These are phyloP conservation scores for Neopestalotiopsis sp. DNA, from an alignment of 2,329 filamentous ascomycete genomes.

Conservation along the genomic window DNA sequence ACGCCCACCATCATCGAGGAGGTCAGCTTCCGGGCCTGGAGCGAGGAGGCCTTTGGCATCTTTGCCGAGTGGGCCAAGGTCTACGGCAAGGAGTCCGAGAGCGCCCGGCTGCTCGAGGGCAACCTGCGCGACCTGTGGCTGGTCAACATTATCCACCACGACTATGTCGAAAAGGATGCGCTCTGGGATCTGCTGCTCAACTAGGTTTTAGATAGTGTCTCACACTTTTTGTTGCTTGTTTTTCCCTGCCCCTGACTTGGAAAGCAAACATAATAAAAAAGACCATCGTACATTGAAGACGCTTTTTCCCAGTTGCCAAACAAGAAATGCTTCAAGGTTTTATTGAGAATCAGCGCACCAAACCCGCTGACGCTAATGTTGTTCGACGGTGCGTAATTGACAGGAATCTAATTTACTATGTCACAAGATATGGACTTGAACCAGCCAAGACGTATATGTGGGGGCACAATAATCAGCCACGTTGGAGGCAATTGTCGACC, in stretches of 20 bases:
- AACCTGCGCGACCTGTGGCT: constrained; percentile 79
- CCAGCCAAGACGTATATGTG: neutral
- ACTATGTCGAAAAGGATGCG: constrained; percentile 72
- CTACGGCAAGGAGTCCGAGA: constrained; percentile 76
- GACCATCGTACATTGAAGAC: neutral
- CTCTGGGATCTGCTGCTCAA: constrained; percentile 71
- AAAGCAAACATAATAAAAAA: neutral
- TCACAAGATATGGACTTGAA: neutral
- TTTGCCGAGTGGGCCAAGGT: constrained; percentile 94
- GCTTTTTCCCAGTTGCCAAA: neutral
- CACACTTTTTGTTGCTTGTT: neutral
- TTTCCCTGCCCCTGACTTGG: neutral
- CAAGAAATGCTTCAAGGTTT: neutral
- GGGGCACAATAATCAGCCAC: neutral
- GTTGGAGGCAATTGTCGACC: neutral
- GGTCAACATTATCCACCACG: constrained; percentile 88
- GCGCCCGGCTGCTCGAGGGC: constrained; percentile 72
- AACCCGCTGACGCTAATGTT: neutral
- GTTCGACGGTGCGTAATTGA: neutral
- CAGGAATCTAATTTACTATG: neutral
- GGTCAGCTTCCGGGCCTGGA: constrained; percentile 92
- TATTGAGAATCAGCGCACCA: neutral
- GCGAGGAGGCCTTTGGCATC: constrained; percentile 93
- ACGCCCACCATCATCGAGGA: constrained; percentile 97
- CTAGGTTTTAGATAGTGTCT: neutral